phyloP scores from a whole-genome alignment of 1,284 basidiomycete species.

The Thelephora terrestris region DNA sequence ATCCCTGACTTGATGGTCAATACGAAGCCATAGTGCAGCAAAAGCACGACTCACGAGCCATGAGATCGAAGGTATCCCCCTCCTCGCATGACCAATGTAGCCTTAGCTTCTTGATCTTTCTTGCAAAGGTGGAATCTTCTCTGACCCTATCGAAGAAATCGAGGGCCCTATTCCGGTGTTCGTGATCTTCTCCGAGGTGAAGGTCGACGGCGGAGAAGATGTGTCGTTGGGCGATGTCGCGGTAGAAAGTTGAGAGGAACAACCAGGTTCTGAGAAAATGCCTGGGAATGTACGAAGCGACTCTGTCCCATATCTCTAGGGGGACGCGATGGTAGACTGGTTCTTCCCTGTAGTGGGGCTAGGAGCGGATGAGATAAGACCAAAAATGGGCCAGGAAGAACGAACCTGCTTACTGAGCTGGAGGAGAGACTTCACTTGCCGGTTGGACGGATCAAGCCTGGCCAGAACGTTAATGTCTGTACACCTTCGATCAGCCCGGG shows the following conservation, averaged over 20 bases:
- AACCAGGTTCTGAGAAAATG: constrained; percentile 58
- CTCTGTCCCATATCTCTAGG: constrained; percentile 55
- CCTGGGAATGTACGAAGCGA: constrained; percentile 48
- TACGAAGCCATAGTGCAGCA: neutral
- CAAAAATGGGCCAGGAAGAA: neutral
- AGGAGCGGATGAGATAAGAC: constrained; percentile 2
- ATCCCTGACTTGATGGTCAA: constrained; percentile 28
- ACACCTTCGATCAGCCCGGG: neutral
- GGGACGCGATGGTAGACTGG: constrained; percentile 51
- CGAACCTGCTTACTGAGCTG: constrained; percentile 34
- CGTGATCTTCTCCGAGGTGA: constrained; percentile 53
- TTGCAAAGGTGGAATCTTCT: constrained; percentile 46
- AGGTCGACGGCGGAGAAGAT: constrained; percentile 57
- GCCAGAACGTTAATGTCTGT: constrained; percentile 49
- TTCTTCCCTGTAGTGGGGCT: constrained; percentile 43
- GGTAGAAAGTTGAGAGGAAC: constrained; percentile 49
- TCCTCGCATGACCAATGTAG: constrained; percentile 60
- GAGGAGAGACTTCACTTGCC: constrained; percentile 39
- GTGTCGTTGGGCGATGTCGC: constrained; percentile 47
- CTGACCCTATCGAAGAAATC: constrained; percentile 58
- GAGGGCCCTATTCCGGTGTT: constrained; percentile 45
- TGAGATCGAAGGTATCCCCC: constrained; percentile 53
- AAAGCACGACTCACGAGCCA: constrained; percentile 34
- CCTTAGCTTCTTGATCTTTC: constrained; percentile 42
- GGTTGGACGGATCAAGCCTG: constrained; percentile 48